Percentiles rank a stretch among this genome's conserved stretches.
Conservation (phyloP, 2,329 filamentous ascomycete genomes). For the Clonostachys byssicola region DNA sequence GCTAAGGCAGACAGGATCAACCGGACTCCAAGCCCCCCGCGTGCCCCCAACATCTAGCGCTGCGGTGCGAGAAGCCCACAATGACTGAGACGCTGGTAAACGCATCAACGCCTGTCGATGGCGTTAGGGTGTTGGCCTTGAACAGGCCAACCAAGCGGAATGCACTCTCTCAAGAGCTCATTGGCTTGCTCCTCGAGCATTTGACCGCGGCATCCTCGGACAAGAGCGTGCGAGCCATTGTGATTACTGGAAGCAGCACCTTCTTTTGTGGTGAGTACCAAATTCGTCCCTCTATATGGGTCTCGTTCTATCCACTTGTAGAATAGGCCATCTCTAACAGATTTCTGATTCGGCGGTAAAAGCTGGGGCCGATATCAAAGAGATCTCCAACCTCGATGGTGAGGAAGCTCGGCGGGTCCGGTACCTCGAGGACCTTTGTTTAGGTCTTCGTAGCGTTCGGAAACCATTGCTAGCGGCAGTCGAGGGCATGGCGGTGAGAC, state of each 20-base stretch:
- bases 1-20: too few species aligned
- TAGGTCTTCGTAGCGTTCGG: slow-evolving; percentile 21
- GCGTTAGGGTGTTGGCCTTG: slow-evolving; percentile 42
- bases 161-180: slow-evolving; percentile 49
- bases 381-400: slow-evolving; percentile 8
- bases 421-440: slow-evolving; percentile 34
- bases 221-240: slow-evolving; percentile 22
- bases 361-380: slow-evolving; percentile 11
- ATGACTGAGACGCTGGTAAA: slow-evolving; percentile 8
- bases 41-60: not conserved
- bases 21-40: too few species aligned
- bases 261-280: slow-evolving; percentile 24
- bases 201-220: slow-evolving; percentile 13
- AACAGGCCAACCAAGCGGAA: slow-evolving; percentile 55
- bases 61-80: not conserved
- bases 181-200: slow-evolving; percentile 32
- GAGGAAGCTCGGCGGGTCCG: slow-evolving; percentile 20
- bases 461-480: slow-evolving; percentile 47
- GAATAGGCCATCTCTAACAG: not conserved
- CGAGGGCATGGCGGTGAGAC: slow-evolving; percentile 39
- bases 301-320: not conserved
- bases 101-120: slow-evolving; percentile 16
- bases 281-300: not conserved
- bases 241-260: slow-evolving; percentile 27
- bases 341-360: not conserved